These are phyloP conservation scores for Pelargonium fulgidum DNA, from an alignment of 441 rosid species.

Conservation along the genomic window DNA sequence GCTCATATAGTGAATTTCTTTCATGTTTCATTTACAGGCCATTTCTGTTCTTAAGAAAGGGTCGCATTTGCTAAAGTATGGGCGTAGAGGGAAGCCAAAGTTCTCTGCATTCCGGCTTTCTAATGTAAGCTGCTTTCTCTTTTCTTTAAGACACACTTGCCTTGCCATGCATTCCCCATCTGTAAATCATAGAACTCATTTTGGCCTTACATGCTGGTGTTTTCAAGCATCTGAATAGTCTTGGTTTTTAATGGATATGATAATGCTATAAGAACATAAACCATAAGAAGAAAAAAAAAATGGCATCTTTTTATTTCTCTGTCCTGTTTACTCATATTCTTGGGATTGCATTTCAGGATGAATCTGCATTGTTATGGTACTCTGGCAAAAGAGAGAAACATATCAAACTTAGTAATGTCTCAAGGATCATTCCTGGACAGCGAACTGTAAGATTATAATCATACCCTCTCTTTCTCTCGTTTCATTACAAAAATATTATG, in stretches of 20 bases:
- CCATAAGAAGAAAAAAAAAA: too few species aligned
- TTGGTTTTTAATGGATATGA: too few species aligned
- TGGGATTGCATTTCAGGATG: conserved; percentile 58
- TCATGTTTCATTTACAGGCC: conserved; percentile 47
- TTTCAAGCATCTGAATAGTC: too few species aligned
- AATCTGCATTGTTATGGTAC: conserved; percentile 89
- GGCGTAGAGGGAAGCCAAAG: conserved; percentile 96
- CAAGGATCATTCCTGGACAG: conserved; percentile 90
- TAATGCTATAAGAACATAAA: too few species aligned
- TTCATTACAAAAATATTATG: neutral
- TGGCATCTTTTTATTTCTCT: neutral
- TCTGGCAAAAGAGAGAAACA: conserved; percentile 91
- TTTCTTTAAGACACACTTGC: neutral
- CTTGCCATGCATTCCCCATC: neutral
- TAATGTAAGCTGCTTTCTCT: conserved; percentile 48
- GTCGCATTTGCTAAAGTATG: conserved; percentile 88
- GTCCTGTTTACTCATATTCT: neutral
- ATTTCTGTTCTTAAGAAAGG: conserved; percentile 91
- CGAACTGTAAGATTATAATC: conserved; percentile 71
- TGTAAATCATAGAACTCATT: neutral
- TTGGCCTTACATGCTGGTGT: neutral
- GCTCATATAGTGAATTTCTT: neutral
- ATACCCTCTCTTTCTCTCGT: neutral
- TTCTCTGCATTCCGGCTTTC: conserved; percentile 96
- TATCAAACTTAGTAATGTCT: conserved; percentile 78